Evolutionary conservation across 1,139 yeast genomes (phyloP), one percentile per base, ranked within the genome.

Genomic region (Zygosaccharomyces pseudobailii): DNA sequence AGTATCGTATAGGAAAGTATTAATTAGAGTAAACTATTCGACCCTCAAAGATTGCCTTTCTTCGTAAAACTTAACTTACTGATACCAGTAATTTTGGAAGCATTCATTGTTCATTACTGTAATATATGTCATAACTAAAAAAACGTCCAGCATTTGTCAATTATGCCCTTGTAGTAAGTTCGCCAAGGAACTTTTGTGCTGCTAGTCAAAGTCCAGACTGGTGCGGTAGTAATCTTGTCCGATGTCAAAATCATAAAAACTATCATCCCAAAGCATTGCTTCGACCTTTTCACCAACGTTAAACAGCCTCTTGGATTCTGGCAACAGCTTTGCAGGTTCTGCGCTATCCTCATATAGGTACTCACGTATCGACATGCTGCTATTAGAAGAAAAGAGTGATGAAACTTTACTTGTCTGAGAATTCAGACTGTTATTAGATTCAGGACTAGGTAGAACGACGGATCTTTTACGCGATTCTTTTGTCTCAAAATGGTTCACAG

Each of bases 321-420:
- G 19, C 24, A 33, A 24, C 20, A 32, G 34, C 32, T 20, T 17
- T 5, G 32, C 30, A n/a, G 36, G 21, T 10, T 37, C 36, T 23
- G 40, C 52, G 9, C 52, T 35, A 6, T 48, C 61, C 44, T 55
- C 58, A 34, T 54, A 51, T 17, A 57, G 41, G 33, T 54, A 42
- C 37, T 54, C 59, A 32, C 52, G 55, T 9, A 57, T 46, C 21
- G 55, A 51, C n/a, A 48, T 47, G 36, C 46, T 40, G 30, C 52
- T 49, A 30, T 34, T 28, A 2, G 50, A 43, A 7, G 52, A 49
- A 36, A 55, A 57, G 1, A 57, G 43, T 2, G 61, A 57, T 2
- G 61, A 57, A 3, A 46, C 46, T 9, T 44, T 43, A 28, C 59
- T 55, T 6, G 46, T 43, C 10, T 41, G 48, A 4, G 59, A 54